phyloP scores from a whole-genome alignment of 805 yeast species.

The Starmerella riodocensis region DNA sequence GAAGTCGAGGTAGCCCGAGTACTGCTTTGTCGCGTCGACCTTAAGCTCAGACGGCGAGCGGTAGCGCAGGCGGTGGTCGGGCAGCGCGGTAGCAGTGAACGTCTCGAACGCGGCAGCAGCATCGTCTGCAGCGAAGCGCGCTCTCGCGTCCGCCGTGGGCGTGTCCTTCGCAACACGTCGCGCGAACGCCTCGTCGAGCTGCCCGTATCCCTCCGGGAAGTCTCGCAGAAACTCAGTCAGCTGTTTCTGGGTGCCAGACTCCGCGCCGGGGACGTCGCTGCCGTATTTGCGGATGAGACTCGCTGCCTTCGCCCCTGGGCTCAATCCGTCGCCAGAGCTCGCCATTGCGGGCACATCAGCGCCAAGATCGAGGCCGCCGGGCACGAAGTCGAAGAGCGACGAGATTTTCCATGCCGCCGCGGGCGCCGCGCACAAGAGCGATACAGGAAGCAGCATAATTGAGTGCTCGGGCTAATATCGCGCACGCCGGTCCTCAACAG shows the following conservation, averaged over 20 bases:
- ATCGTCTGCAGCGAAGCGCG: background rate
- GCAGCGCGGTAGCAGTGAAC: background rate
- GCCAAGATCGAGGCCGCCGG: too few relatives aligned
- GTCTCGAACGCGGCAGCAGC: background rate
- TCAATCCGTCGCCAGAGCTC: too few relatives aligned
- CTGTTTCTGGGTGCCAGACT: background rate
- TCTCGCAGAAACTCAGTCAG: too few relatives aligned
- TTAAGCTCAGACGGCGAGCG: conserved; percentile 49
- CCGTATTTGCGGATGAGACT: background rate
- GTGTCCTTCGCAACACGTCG: background rate
- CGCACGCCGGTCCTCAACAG: too few relatives aligned
- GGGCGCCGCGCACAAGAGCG: too few relatives aligned
- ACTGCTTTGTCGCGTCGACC: conserved; percentile 66
- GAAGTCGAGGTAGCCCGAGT: conserved; percentile 61
- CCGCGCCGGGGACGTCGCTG: background rate
- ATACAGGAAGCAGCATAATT: too few relatives aligned
- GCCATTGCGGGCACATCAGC: too few relatives aligned
- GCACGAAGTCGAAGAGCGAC: too few relatives aligned
- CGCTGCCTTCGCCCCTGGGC: background rate
- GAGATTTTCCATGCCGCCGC: too few relatives aligned
- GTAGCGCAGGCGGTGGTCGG: conserved; percentile 2
- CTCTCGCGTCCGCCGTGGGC: background rate
- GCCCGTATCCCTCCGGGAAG: background rate
- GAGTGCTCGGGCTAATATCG: too few relatives aligned
- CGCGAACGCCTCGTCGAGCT: conserved; percentile 1